phyloP scores from a whole-genome alignment of 257 asterid genomes.

The Orobanche coerulescens region DNA sequence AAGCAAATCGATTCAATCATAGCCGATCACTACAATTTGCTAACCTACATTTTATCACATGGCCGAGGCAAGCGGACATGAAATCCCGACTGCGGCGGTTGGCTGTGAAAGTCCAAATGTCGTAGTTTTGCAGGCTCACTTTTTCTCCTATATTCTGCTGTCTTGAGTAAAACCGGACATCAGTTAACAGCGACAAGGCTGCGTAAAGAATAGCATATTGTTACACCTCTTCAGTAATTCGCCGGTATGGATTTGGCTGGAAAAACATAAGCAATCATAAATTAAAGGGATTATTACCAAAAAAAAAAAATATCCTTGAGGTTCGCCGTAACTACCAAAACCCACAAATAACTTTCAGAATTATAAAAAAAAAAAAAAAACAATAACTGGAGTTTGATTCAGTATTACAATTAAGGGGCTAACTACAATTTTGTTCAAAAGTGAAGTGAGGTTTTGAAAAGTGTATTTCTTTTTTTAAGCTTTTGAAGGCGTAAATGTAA shows the following conservation, averaged over 20 bases:
- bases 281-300: too few relatives aligned
- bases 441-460: too few relatives aligned
- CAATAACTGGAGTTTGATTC: too few relatives aligned
- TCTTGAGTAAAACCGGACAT: not conserved
- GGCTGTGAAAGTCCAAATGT: constrained; percentile 3
- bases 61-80: not conserved
- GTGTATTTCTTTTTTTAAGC: too few relatives aligned
- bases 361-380: too few relatives aligned
- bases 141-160: not conserved
- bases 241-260: constrained; percentile 1
- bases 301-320: too few relatives aligned
- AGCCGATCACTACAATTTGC: not conserved
- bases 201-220: not conserved
- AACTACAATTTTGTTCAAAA: too few relatives aligned
- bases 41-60: not conserved
- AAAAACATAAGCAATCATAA: not conserved
- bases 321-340: too few relatives aligned
- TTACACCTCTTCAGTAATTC: not conserved
- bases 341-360: too few relatives aligned
- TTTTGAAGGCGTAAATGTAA: too few relatives aligned
- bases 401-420: too few relatives aligned
- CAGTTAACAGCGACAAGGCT: not conserved
- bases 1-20: too few relatives aligned
- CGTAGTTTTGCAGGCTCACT: not conserved
- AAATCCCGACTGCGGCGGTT: not conserved